These are phyloP conservation scores for Candida orba DNA, from an alignment of 805 yeast genomes.

Conservation along the genomic window DNA sequence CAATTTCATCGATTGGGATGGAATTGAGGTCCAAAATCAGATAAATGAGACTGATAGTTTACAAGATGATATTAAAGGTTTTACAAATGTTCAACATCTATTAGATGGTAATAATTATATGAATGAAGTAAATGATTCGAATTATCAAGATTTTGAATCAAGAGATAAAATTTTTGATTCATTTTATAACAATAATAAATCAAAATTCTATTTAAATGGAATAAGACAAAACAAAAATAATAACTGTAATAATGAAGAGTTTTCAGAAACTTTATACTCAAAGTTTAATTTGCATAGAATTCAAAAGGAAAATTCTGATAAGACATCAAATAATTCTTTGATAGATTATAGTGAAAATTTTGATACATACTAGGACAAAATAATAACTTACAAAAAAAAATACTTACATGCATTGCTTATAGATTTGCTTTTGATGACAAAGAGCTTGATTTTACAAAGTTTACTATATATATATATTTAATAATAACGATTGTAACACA, in stretches of 20 bases:
- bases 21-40: neutral
- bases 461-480: too few species aligned
- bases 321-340: neutral
- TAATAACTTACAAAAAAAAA: neutral
- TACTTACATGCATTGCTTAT: neutral
- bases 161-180: neutral
- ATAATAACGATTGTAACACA: too few species aligned
- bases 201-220: too few species aligned
- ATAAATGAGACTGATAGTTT: neutral
- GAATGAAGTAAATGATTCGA: too few species aligned
- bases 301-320: neutral
- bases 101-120: neutral
- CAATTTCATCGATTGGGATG: constrained; percentile 6
- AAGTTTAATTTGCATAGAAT: constrained; percentile 10
- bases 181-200: too few species aligned
- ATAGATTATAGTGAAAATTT: constrained; percentile 7
- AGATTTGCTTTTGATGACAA: too few species aligned
- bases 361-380: constrained; percentile 5
- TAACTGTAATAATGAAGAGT: constrained; percentile 2
- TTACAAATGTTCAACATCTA: neutral
- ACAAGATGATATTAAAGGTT: neutral
- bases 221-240: neutral
- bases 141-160: neutral
- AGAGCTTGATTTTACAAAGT: too few species aligned
- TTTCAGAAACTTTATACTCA: constrained; percentile 9